Evolutionary conservation across 805 yeast species (phyloP).

Genomic region (Kluyveromyces starmeri): DNA sequence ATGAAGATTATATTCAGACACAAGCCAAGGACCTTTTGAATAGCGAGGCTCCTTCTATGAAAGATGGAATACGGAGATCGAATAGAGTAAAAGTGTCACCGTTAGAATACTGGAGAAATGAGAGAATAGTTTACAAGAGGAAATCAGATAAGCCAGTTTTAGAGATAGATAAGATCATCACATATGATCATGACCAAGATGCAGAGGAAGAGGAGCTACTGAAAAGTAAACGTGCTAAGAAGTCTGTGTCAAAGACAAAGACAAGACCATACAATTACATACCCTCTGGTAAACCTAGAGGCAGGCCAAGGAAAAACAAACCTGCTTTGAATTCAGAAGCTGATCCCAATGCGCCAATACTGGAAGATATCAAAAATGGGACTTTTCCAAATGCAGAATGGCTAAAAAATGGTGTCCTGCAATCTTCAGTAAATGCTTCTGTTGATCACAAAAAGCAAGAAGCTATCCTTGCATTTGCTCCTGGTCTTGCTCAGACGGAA

Average conservation of each 20-base stretch:
- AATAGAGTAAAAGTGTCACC: slow-evolving; percentile 60
- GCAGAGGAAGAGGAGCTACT: slow-evolving; percentile 22
- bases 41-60: slow-evolving; percentile 14
- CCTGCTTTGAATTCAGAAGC: slow-evolving; percentile 2
- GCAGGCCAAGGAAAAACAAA: slow-evolving; percentile 22
- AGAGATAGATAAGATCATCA: slow-evolving; percentile 50
- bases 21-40: slow-evolving; percentile 13
- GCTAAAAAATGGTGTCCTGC: slow-evolving; percentile 23
- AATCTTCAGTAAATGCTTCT: slow-evolving; percentile 23
- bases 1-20: slow-evolving; percentile 17
- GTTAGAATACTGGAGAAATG: slow-evolving; percentile 79
- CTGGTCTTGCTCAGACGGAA: slow-evolving; percentile 42
- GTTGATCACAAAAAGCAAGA: slow-evolving; percentile 17
- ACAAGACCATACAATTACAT: slow-evolving; percentile 19
- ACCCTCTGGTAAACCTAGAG: slow-evolving; percentile 21
- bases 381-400: slow-evolving; percentile 19
- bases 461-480: slow-evolving; percentile 51
- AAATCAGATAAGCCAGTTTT: slow-evolving; percentile 37
- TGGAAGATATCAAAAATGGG: slow-evolving; percentile 19
- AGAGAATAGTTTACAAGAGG: slow-evolving; percentile 53
- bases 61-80: slow-evolving; percentile 48
- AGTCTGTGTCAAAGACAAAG: slow-evolving; percentile 7
- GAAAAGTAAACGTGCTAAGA: slow-evolving; percentile 9
- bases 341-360: slow-evolving; percentile 16
- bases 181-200: slow-evolving; percentile 26